Evolutionary conservation across 2,329 filamentous ascomycete genomes (phyloP).

Genomic region (Aspergillus sp.): DNA sequence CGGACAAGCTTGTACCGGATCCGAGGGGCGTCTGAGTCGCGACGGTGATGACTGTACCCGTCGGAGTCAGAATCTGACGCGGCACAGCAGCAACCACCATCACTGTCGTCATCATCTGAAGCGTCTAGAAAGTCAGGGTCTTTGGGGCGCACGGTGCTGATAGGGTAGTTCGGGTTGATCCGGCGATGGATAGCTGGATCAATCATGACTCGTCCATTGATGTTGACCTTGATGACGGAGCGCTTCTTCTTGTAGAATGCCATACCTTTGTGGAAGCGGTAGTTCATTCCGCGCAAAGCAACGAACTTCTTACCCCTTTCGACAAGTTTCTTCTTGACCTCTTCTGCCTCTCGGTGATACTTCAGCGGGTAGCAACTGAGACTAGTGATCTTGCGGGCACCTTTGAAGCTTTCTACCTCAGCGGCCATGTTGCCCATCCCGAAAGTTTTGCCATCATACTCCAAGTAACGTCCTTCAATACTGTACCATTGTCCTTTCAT

Average conservation of each 20-base stretch:
- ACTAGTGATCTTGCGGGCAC: constrained; percentile 76
- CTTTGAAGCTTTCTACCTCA: constrained; percentile 73
- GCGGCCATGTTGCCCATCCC: constrained; percentile 69
- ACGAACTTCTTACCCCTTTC: constrained; percentile 84
- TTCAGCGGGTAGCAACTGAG: constrained; percentile 73
- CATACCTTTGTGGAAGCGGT: constrained; percentile 77
- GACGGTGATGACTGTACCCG: constrained; percentile 34
- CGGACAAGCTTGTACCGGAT: constrained; percentile 54
- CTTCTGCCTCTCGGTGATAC: constrained; percentile 71
- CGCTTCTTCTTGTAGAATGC: constrained; percentile 82
- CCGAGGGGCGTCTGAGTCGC: constrained; percentile 32
- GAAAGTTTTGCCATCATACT: constrained; percentile 84
- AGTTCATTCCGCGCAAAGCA: constrained; percentile 75
- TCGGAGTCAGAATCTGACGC: constrained; percentile 35
- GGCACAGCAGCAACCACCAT: constrained; percentile 41
- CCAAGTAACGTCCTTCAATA: constrained; percentile 72
- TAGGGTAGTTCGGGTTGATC: constrained; percentile 80
- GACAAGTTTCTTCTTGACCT: constrained; percentile 64
- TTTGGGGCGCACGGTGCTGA: constrained; percentile 71
- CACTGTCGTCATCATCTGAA: constrained; percentile 37
- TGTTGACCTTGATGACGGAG: constrained; percentile 71
- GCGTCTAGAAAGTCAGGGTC: constrained; percentile 61
- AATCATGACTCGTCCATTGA: constrained; percentile 85
- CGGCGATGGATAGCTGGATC: constrained; percentile 78
- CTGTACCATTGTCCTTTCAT: constrained; percentile 72